phyloP scores from a whole-genome alignment of 2,329 filamentous ascomycete genomes.

The Diplodia scrobiculata region DNA sequence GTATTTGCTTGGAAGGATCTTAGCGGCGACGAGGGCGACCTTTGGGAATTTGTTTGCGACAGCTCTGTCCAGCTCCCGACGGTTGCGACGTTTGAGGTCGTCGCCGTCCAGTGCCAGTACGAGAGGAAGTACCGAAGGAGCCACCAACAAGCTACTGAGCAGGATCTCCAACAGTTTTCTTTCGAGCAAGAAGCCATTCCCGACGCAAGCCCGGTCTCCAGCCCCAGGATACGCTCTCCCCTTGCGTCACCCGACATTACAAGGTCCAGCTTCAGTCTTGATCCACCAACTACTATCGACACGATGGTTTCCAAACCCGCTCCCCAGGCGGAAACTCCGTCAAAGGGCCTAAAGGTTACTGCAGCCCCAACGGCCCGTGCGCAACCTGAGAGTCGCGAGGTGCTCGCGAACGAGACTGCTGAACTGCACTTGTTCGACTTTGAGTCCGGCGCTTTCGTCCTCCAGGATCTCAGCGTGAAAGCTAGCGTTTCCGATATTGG shows the following conservation, averaged over 20 bases:
- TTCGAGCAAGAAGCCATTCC: slow-evolving; percentile 69
- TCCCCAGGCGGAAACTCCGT: slow-evolving; percentile 47
- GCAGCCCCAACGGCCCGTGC: slow-evolving; percentile 61
- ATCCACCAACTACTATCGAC: slow-evolving; percentile 25
- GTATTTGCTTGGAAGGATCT: slow-evolving; percentile 93
- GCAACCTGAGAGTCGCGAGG: slow-evolving; percentile 70
- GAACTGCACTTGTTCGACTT: slow-evolving; percentile 96
- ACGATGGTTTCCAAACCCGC: slow-evolving; percentile 31
- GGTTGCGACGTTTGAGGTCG: slow-evolving; percentile 76
- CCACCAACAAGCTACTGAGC: slow-evolving; percentile 75
- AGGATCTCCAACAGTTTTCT: slow-evolving; percentile 78
- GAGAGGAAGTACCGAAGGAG: slow-evolving; percentile 88
- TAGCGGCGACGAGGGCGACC: slow-evolving; percentile 87
- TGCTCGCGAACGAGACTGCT: slow-evolving; percentile 72
- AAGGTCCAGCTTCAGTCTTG: slow-evolving; percentile 27
- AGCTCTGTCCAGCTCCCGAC: slow-evolving; percentile 67
- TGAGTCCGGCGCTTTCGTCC: slow-evolving; percentile 77
- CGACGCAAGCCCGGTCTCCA: slow-evolving; percentile 59
- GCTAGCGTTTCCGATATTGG: slow-evolving; percentile 84
- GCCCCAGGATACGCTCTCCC: slow-evolving; percentile 49
- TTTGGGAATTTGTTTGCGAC: slow-evolving; percentile 99
- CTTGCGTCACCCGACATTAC: slow-evolving; percentile 37
- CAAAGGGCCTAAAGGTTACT: slow-evolving; percentile 54
- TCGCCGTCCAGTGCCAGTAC: slow-evolving; percentile 93
- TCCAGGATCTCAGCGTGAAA: slow-evolving; percentile 73